Conservation (phyloP, 73 alveolate species). For the Durusdinium trenchii region DNA sequence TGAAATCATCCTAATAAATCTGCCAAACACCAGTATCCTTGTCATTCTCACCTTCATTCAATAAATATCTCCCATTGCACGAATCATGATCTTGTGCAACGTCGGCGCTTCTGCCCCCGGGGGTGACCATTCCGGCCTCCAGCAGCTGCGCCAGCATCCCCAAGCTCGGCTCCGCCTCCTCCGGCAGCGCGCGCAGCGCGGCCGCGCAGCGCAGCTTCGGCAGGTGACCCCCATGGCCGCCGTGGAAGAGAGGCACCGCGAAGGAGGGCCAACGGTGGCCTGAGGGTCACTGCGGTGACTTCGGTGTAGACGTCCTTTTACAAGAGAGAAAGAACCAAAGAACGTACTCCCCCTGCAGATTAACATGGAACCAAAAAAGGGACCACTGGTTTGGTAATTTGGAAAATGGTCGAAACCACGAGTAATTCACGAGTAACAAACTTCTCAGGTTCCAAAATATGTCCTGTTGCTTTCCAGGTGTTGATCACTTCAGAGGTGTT, state of each 20-base stretch:
- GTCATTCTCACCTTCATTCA: not conserved
- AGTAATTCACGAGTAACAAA: too few relatives aligned
- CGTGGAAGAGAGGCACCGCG: slow-evolving; percentile 25
- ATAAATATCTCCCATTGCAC: not conserved
- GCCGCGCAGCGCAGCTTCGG: slow-evolving; percentile 33
- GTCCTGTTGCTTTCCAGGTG: too few relatives aligned
- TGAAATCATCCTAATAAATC: too few relatives aligned
- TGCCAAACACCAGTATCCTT: not conserved
- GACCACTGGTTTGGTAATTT: too few relatives aligned
- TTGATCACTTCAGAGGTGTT: too few relatives aligned
- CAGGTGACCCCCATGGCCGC: not conserved
- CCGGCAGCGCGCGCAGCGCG: slow-evolving; percentile 10
- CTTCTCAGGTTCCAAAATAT: too few relatives aligned
- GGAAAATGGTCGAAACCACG: too few relatives aligned
- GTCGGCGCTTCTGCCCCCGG: not conserved
- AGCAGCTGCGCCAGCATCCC: slow-evolving; percentile 7
- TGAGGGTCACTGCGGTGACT: not conserved
- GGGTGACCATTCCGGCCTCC: not conserved
- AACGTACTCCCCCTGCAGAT: too few relatives aligned
- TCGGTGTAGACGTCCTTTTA: too few relatives aligned
- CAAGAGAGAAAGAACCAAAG: too few relatives aligned
- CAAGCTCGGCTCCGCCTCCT: not conserved
- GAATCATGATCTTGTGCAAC: not conserved
- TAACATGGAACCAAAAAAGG: too few relatives aligned
- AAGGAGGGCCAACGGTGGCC: slow-evolving; percentile 31